phyloP scores from a whole-genome alignment of 1,139 yeast species.

The Dujonia santamariae region DNA sequence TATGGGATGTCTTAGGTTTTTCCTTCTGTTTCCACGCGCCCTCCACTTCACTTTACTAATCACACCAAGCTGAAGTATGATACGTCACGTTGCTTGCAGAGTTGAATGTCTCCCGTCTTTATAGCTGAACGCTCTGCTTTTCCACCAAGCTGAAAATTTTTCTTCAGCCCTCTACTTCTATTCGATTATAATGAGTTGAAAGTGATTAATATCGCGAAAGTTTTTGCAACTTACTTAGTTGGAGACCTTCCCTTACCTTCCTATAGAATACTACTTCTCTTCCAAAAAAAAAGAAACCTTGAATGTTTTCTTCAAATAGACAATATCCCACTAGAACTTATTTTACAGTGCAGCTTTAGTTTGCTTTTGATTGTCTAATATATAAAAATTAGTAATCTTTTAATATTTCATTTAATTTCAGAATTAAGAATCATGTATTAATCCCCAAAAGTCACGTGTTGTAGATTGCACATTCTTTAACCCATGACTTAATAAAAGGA shows the following conservation, averaged over 20 bases:
- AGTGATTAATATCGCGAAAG: background rate
- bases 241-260: conserved; percentile 1
- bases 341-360: too few relatives aligned
- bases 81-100: background rate
- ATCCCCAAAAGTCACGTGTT: too few relatives aligned
- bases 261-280: background rate
- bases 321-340: background rate
- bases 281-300: too few relatives aligned
- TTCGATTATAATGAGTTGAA: background rate
- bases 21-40: too few relatives aligned
- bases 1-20: background rate
- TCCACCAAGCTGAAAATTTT: conserved; percentile 1
- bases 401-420: too few relatives aligned
- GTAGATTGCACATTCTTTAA: too few relatives aligned
- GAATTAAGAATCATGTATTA: too few relatives aligned
- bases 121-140: too few relatives aligned
- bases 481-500: too few relatives aligned
- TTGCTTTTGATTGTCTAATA: background rate
- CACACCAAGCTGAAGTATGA: background rate
- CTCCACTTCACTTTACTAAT: too few relatives aligned
- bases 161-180: background rate
- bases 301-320: too few relatives aligned
- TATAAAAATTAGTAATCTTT: background rate
- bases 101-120: background rate
- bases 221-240: conserved; percentile 3